Conservation (phyloP, 78 protist genomes). For the Ministeria vibrans region DNA sequence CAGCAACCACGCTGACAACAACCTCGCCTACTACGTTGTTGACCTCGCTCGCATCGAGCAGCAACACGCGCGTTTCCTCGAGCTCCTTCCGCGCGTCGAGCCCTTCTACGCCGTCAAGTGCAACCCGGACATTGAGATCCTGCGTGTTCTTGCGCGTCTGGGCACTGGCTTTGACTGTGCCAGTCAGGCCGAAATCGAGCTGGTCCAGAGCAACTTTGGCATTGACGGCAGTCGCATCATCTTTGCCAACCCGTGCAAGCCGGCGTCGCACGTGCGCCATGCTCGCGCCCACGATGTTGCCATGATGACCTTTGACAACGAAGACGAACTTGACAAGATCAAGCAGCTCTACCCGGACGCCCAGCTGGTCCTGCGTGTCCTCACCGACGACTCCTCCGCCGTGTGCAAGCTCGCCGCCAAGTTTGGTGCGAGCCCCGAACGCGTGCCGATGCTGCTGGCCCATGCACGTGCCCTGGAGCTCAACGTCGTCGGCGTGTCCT, state of each 20-base stretch:
- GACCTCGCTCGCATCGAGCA: not conserved
- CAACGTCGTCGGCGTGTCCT: conserved; percentile 71
- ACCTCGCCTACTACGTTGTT: conserved; percentile 21
- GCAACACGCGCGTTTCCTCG: conserved; percentile 42
- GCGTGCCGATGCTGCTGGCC: not conserved
- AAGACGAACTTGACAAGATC: conserved; percentile 81
- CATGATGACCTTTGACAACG: conserved; percentile 85
- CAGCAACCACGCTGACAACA: not conserved
- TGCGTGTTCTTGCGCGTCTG: conserved; percentile 49
- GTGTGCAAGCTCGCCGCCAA: conserved; percentile 35
- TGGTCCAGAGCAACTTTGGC: conserved; percentile 47
- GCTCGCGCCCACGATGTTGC: conserved; percentile 54
- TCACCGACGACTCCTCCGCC: conserved; percentile 73
- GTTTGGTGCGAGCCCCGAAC: conserved; percentile 27
- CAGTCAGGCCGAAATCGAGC: conserved; percentile 55
- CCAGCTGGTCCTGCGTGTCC: conserved; percentile 77
- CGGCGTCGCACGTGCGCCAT: conserved; percentile 29
- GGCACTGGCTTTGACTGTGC: conserved; percentile 89
- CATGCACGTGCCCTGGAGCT: conserved; percentile 46
- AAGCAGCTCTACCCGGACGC: conserved; percentile 70
- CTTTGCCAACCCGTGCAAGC: conserved; percentile 91
- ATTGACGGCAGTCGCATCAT: conserved; percentile 63
- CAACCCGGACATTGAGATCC: conserved; percentile 61
- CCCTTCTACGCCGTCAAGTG: conserved; percentile 90
- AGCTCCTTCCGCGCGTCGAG: conserved; percentile 65